Base-by-base conservation (phyloP, 768 basidiomycete species). In the Paxillus rubicundulus region DNA sequence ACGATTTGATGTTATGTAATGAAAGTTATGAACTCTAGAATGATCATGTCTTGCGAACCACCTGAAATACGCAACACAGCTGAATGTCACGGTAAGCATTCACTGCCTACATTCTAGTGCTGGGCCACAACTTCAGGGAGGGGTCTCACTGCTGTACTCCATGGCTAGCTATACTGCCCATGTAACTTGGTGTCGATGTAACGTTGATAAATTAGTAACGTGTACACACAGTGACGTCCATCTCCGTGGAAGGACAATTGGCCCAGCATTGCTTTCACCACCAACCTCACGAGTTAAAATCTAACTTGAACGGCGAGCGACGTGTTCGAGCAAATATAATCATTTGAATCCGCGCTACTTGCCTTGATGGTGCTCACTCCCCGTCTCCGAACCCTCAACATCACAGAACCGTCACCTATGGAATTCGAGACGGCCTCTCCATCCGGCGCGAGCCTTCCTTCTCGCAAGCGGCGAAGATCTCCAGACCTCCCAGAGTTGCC, bases 401-500 rank as follows among this genome's bases (percentile, higher is more conserved):
- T 63, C 55, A 47, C 54, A 27, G 66, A 70, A 62, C 61, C 68
- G 57, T 66, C 52, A 33, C 52, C 66, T 30, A 71, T 71, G 70
- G 69, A 71, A 48, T 47, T 64, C 32, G 68, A 71, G 47, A 56
- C 47, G 20, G 37, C 24, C 46, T 59, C 58, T 53, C 70, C 69
- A 50, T 57, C 57, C 51, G 60, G 55, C 44, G 32, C 62, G 54
- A 62, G 63, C 52, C 46, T 59, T 38, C 50, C 50, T 39, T 62
- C 64, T 41, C 65, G 73, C 65, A 77, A 76, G 60, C 74, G 74
- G 47, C 67, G 70, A 47, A 70, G 69, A 52, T 68, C 71, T 47
- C 42, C 62, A 53, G 67, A 66, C 51, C 61, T 70, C 47, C 80
- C 77, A 45, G 71, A 71, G 20, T 64, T 81, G 54, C 86, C 82